phyloP scores from a whole-genome alignment of 2,329 filamentous ascomycete species.

The Myrmaecium sp. region DNA sequence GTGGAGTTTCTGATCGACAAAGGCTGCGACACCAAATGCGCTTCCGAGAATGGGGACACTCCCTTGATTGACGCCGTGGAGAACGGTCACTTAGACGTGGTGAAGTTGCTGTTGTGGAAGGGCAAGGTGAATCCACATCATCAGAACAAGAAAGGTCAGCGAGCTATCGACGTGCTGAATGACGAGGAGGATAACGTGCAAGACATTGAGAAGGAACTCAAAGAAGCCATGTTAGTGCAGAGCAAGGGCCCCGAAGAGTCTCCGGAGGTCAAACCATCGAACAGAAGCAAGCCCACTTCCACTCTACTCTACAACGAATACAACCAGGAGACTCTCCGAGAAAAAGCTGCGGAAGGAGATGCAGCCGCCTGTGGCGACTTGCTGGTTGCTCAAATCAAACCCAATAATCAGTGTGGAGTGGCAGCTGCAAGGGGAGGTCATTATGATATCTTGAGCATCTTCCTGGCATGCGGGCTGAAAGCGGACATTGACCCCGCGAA shows the following conservation, averaged over 20 bases:
- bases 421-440: conserved; percentile 86
- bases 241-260: conserved; percentile 31
- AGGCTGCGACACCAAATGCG: conserved; percentile 68
- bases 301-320: conserved; percentile 32
- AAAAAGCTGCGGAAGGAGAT: conserved; percentile 31
- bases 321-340: conserved; percentile 30
- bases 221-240: conserved; percentile 35
- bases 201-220: conserved; percentile 59
- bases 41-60: conserved; percentile 60
- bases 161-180: conserved; percentile 71
- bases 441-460: conserved; percentile 65
- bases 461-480: conserved; percentile 31
- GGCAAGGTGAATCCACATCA: conserved; percentile 75
- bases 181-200: conserved; percentile 60
- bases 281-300: conserved; percentile 19
- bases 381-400: conserved; percentile 32
- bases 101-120: conserved; percentile 65
- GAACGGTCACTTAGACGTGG: conserved; percentile 80
- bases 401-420: conserved; percentile 74
- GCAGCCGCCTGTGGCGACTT: conserved; percentile 31
- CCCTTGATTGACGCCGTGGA: conserved; percentile 92
- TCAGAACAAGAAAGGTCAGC: conserved; percentile 80
- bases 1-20: conserved; percentile 74
- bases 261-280: conserved; percentile 8
- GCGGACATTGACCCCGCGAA: conserved; percentile 49